Percentiles rank a stretch among this genome's conserved stretches.
Conservation (phyloP, 2,329 filamentous ascomycete species). For the Pseudofabraea citricarpa region DNA sequence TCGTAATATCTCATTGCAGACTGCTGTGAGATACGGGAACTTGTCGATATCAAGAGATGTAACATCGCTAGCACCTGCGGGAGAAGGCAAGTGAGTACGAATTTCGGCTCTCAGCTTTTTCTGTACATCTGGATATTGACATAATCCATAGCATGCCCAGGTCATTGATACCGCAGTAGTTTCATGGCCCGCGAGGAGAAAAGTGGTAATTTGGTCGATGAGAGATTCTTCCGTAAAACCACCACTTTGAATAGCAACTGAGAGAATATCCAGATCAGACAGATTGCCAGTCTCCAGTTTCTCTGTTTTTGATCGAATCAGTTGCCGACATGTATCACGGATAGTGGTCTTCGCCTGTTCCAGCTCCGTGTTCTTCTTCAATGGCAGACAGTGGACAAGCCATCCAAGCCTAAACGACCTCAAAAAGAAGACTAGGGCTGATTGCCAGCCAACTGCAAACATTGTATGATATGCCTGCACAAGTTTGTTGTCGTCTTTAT, state of each 20-base stretch:
- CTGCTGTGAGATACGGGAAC: constrained; percentile 71
- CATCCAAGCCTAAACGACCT: constrained; percentile 53
- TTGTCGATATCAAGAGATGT: constrained; percentile 56
- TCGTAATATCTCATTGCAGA: constrained; percentile 70
- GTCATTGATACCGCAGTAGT: constrained; percentile 68
- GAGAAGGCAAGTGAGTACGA: background rate
- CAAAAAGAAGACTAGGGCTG: constrained; percentile 50
- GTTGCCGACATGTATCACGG: constrained; percentile 35
- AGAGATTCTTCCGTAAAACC: constrained; percentile 71
- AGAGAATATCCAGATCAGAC: constrained; percentile 58
- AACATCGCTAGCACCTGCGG: constrained; percentile 32
- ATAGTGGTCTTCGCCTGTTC: constrained; percentile 48
- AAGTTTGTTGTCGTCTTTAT: constrained; percentile 52
- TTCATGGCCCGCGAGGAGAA: constrained; percentile 74
- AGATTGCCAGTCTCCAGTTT: constrained; percentile 41
- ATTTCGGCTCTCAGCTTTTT: constrained; percentile 61
- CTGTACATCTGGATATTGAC: constrained; percentile 58
- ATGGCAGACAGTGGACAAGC: constrained; percentile 56
- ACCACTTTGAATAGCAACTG: constrained; percentile 70
- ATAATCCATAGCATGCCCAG: constrained; percentile 62
- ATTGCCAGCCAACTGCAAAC: constrained; percentile 43
- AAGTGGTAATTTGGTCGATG: constrained; percentile 81
- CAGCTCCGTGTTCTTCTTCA: constrained; percentile 61
- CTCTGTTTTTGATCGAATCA: constrained; percentile 65
- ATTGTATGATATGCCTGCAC: constrained; percentile 47